Base-by-base conservation (phyloP, 352 stramenopile genomes). In the Pilasporangium apinafurcum region DNA sequence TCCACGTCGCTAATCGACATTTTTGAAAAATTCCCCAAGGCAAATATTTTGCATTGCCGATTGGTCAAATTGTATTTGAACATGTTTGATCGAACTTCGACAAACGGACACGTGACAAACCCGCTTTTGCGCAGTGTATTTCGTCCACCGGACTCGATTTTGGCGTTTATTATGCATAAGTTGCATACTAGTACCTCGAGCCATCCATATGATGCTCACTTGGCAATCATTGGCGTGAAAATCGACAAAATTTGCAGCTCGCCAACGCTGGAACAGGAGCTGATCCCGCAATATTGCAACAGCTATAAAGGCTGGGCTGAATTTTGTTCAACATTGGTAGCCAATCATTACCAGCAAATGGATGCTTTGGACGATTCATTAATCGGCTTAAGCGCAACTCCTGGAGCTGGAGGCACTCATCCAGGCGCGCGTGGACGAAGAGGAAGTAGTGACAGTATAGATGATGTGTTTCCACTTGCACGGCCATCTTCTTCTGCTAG, bases 221-320 rank as follows among this genome's bases (percentile, higher is more conserved):
- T 90, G 22, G 66, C 77, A 13, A 85, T 90, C 28, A 62, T 90
- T 29, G 77, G 74, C 2, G 74, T 90, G 4, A 87, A 87, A 26
- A 87, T 90, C 44, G 71, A 83, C 42, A 86, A 85, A 47, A 84
- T 87, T 37, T 87, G 77, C 37, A 87, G 73, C 34, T 72, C 76
- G 0, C 73, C 76, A 7, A 74, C 65, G 2, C 60, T 91, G 2
- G 72, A 87, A 22, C 79, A 91, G 42, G 76, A 91, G 49, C 51
- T 91, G 2, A 82, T 91, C 41, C 64, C 68, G 2, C 79, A 91
- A 42, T 89, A 85, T 38, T 87, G 73, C 45, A 71, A 68, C 38
- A 74, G 62, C 24, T 58, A 77, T 22, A 38, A 64, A 9, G 70
- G 66, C 2, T 91, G 79, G 79, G 55, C 60, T n/a, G 71, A 84